These are phyloP conservation scores for Ceratocystis papillata DNA, from an alignment of 2,329 filamentous ascomycete genomes.

Conservation along the genomic window DNA sequence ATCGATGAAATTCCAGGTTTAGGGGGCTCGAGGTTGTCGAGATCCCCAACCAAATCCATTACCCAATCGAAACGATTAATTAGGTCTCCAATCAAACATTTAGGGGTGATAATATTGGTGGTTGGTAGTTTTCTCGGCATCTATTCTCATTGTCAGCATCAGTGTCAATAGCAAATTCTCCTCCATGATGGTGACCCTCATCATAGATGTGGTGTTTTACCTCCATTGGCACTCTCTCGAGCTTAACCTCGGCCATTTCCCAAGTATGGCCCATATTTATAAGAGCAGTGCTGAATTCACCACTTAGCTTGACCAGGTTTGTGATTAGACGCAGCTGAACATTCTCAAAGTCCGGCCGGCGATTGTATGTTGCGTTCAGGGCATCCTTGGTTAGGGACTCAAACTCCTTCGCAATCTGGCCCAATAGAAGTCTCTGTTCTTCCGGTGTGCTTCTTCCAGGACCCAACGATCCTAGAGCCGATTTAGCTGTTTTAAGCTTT, in stretches of 20 bases:
- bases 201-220: not conserved
- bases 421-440: slow-evolving; percentile 26
- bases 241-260: not conserved
- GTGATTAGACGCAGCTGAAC: slow-evolving; percentile 27
- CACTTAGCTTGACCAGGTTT: slow-evolving; percentile 25
- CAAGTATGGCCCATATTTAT: slow-evolving; percentile 23
- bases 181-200: not conserved
- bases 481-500: slow-evolving; percentile 16
- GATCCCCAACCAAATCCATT: slow-evolving; percentile 21
- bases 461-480: slow-evolving; percentile 23
- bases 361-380: slow-evolving; percentile 24
- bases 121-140: not conserved
- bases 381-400: slow-evolving; percentile 25
- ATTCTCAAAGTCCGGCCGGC: slow-evolving; percentile 21
- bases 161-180: too few species aligned
- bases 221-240: accelerated
- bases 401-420: slow-evolving; percentile 25
- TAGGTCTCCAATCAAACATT: not conserved
- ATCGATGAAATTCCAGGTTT: slow-evolving; percentile 26
- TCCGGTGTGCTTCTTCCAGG: slow-evolving; percentile 22
- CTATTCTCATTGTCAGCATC: not conserved
- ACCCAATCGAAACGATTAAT: slow-evolving; percentile 4
- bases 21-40: slow-evolving; percentile 7
- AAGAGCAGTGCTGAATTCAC: slow-evolving; percentile 25
- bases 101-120: not conserved